These are phyloP conservation scores for Gynochthodes officinalis DNA, from an alignment of 257 asterid genomes.

Conservation along the genomic window DNA sequence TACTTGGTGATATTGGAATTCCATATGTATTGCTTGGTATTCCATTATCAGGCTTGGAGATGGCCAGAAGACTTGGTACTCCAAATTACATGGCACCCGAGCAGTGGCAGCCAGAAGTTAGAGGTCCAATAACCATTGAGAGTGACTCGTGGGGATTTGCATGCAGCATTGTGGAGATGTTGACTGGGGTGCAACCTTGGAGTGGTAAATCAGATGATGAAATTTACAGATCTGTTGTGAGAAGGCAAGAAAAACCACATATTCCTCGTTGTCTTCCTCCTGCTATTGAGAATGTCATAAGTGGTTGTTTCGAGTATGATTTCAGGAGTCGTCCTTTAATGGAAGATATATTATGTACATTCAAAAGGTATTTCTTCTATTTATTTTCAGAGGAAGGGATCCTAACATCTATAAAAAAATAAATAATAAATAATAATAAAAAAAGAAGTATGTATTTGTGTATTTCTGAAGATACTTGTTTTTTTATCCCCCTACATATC, in stretches of 20 bases:
- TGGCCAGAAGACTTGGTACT: slow-evolving; percentile 66
- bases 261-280: slow-evolving; percentile 88
- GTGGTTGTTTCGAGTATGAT: slow-evolving; percentile 87
- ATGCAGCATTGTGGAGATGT: slow-evolving; percentile 84
- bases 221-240: slow-evolving; percentile 59
- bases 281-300: slow-evolving; percentile 64
- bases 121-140: slow-evolving; percentile 82
- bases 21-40: slow-evolving; percentile 59
- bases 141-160: slow-evolving; percentile 97
- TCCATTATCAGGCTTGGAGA: slow-evolving; percentile 52
- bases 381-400: background rate
- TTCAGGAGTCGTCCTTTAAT: slow-evolving; percentile 79
- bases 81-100: slow-evolving; percentile 96
- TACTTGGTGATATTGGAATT: slow-evolving; percentile 70
- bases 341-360: slow-evolving; percentile 74
- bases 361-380: slow-evolving; percentile 51
- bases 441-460: too few species aligned
- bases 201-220: slow-evolving; percentile 72
- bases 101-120: slow-evolving; percentile 87
- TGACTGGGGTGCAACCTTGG: slow-evolving; percentile 88
- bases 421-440: too few species aligned
- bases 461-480: too few species aligned
- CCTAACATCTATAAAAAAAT: background rate
- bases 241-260: slow-evolving; percentile 64
- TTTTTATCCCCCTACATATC: too few species aligned